Base-by-base conservation (phyloP, 1,284 basidiomycete genomes). In the Heterobasidion irregulare region DNA sequence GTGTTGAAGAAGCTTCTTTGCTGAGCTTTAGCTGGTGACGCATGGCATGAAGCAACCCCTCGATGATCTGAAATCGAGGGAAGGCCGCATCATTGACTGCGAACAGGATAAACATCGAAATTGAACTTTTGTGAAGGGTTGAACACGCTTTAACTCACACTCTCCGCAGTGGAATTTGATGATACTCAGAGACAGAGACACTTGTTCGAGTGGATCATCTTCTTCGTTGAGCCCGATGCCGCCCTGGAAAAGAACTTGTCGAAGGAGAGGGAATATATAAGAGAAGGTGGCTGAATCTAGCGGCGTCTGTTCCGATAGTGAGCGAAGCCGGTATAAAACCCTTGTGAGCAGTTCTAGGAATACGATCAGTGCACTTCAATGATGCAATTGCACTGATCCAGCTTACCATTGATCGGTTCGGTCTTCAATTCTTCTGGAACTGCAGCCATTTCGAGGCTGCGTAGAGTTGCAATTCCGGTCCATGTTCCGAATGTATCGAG, bases 231-330 rank as follows among this genome's bases (percentile, higher is more conserved):
- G 66, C 0, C 64, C 70, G 10, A 95, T 74, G 0, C 91, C 93
- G 16, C 89, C 91, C 19, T 76, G 75, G 1, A 73, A 66, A 8
- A 95, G 76, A 16, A 98, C 83, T 55, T 81, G 77, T 8, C 75
- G 80, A 12, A 99, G 73, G 12, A 99, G 75, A 7, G 94, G 90
- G 49, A 85, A 87, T 1, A 84, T 71, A 62, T 96, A 92, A 0
- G 90, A 83, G 68, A 92, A 95, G 0, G 94, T 94, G 0, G 87
- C 83, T 0, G 86, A 79, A 65, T 97, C 92, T 50, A 99, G 87
- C 0, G 92, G 84, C 0, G 80, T 72, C 64, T 92, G 86, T 62
- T 96, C 92, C 0, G 91, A 86, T 2, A 95, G 73, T 57, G 84
- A 89, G 35, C 91, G 85, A 1, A 99, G 68, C 35, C 92, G 85